Conservation (phyloP, 2,329 filamentous ascomycete genomes). For the Teratosphaeria destructans region DNA sequence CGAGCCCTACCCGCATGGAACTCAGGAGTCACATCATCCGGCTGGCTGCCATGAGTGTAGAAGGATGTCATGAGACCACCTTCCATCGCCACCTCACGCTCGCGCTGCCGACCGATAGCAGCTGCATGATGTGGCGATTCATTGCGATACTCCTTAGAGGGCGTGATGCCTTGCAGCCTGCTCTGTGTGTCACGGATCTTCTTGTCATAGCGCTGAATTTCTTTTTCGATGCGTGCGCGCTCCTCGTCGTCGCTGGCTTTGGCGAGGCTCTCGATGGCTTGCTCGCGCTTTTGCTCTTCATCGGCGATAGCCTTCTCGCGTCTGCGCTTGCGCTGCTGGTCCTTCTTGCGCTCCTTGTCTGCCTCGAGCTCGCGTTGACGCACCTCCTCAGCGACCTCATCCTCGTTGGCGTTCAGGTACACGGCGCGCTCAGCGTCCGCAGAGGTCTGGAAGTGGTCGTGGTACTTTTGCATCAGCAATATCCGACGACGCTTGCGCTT, state of each 20-base stretch:
- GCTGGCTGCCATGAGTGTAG: slow-evolving; percentile 36
- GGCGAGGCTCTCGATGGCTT: slow-evolving; percentile 66
- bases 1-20: slow-evolving; percentile 31
- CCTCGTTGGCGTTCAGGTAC: slow-evolving; percentile 67
- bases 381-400: slow-evolving; percentile 74
- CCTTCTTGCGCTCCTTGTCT: slow-evolving; percentile 98
- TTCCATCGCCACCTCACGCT: slow-evolving; percentile 61
- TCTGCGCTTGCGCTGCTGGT: slow-evolving; percentile 95
- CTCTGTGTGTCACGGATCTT: slow-evolving; percentile 86
- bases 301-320: slow-evolving; percentile 90
- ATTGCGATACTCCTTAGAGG: slow-evolving; percentile 60
- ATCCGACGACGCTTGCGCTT: slow-evolving; percentile 57
- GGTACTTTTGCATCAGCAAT: slow-evolving; percentile 45
- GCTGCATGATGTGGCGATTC: slow-evolving; percentile 43
- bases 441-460: slow-evolving; percentile 54
- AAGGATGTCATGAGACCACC: slow-evolving; percentile 80
- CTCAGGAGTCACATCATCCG: slow-evolving; percentile 5
- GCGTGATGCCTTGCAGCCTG: slow-evolving; percentile 72
- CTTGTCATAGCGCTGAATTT: slow-evolving; percentile 82
- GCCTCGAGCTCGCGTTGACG: slow-evolving; percentile 81
- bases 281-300: slow-evolving; percentile 72
- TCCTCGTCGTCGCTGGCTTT: slow-evolving; percentile 74
- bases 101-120: slow-evolving; percentile 17
- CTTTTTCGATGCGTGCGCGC: slow-evolving; percentile 66
- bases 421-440: slow-evolving; percentile 62